Evolutionary conservation across 306 rosid genomes (phyloP).

Genomic region (Pachyrhizus erosus): DNA sequence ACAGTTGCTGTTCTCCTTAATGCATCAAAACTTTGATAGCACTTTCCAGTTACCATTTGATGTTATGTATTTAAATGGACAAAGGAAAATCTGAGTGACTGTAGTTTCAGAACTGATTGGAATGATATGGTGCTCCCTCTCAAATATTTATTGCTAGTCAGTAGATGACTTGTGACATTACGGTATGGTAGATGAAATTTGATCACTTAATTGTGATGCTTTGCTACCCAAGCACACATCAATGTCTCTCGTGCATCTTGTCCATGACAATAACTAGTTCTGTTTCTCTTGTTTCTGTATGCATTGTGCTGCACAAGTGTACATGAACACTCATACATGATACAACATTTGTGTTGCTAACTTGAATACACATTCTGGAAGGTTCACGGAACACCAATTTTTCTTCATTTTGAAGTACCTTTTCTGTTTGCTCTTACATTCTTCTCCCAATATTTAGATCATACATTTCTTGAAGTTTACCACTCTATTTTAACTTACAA

Average conservation of each 20-base stretch:
- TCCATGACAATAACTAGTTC: conserved; percentile 8
- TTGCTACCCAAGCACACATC: neutral
- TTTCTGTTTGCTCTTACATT: conserved; percentile 16
- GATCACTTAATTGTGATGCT: conserved; percentile 31
- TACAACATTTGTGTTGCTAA: neutral
- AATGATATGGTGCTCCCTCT: neutral
- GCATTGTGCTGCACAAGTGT: conserved; percentile 33
- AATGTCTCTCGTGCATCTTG: conserved; percentile 24
- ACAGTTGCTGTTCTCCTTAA: neutral
- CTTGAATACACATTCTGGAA: neutral
- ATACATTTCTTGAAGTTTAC: conserved; percentile 9
- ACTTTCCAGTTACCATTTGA: neutral
- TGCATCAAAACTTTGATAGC: conserved; percentile 13
- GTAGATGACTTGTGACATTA: conserved; percentile 3
- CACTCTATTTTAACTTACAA: neutral
- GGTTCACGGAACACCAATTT: neutral
- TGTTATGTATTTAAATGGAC: conserved; percentile 17
- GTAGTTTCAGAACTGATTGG: neutral
- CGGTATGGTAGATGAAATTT: conserved; percentile 27
- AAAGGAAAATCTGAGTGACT: conserved; percentile 27
- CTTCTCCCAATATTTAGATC: conserved; percentile 18
- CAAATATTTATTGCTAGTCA: conserved; percentile 9
- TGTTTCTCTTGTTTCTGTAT: conserved; percentile 28
- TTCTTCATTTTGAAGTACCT: neutral
- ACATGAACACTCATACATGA: neutral